Percentiles rank a stretch among this genome's conserved stretches.
Conservation (phyloP, 163 green algal genomes). For the Scenedesmus sp. region DNA sequence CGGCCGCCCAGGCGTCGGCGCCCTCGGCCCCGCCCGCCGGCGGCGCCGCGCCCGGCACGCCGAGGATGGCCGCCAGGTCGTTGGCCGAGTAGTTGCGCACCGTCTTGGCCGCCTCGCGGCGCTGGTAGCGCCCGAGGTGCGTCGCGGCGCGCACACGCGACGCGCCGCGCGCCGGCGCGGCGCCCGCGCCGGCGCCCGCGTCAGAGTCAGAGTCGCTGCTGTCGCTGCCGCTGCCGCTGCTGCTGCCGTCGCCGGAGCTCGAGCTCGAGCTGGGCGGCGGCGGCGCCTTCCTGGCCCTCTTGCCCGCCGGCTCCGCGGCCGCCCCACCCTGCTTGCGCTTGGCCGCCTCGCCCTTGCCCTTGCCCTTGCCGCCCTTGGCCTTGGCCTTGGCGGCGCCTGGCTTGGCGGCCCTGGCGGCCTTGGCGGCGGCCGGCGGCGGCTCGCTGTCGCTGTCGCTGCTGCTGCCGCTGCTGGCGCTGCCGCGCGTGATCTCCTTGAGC, state of each 20-base stretch:
- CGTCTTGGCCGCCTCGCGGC: constrained; percentile 71
- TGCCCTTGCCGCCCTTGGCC: neutral
- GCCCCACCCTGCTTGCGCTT: neutral
- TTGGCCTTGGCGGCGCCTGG: constrained; percentile 9
- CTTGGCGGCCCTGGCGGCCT: constrained; percentile 21
- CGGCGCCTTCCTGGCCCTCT: constrained; percentile 1
- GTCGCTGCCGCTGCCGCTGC: constrained; percentile 4
- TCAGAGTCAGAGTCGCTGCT: constrained; percentile 34
- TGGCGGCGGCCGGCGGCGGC: neutral
- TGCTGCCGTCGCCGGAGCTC: neutral
- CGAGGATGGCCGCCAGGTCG: constrained; percentile 83
- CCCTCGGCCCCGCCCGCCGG: neutral
- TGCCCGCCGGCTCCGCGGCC: neutral
- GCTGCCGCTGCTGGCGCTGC: constrained; percentile 6
- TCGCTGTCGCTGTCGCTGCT: constrained; percentile 15
- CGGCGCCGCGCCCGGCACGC: constrained; percentile 15
- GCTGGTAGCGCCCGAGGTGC: constrained; percentile 74
- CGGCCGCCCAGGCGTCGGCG: constrained; percentile 34
- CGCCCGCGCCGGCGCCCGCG: neutral
- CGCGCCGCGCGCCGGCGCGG: neutral
- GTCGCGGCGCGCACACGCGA: constrained; percentile 58
- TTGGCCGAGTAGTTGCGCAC: constrained; percentile 74
- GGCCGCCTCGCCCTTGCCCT: neutral
- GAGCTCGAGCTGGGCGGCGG: constrained; percentile 14
- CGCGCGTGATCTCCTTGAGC: constrained; percentile 68